Percentiles rank a stretch among this genome's conserved stretches.
Evolutionary conservation across 306 rosid genomes (phyloP).

Genomic region (Glycyrrhiza uralensis): DNA sequence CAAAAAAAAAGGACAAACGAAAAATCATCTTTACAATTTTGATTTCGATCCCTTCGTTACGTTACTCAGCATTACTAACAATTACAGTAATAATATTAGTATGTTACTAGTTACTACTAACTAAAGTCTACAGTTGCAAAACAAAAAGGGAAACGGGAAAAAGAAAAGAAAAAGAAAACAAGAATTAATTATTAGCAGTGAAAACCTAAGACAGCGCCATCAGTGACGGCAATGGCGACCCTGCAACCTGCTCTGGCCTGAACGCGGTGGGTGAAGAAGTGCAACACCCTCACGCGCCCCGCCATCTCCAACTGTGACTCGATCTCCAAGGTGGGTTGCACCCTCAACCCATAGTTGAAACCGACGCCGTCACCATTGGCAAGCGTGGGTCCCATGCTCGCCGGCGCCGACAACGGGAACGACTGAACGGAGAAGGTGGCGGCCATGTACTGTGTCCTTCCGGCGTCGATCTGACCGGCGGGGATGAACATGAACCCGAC

Average conservation of each 20-base stretch:
- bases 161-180: not conserved
- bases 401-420: constrained; percentile 64
- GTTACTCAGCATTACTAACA: constrained; percentile 7
- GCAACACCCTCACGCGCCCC: constrained; percentile 80
- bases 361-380: constrained; percentile 34
- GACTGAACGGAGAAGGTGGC: constrained; percentile 80
- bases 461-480: constrained; percentile 84
- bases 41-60: not conserved
- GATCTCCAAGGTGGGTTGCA: constrained; percentile 69
- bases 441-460: constrained; percentile 78
- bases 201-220: constrained; percentile 89
- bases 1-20: not conserved
- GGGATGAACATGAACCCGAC: constrained; percentile 99
- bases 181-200: constrained; percentile 74
- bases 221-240: constrained; percentile 63
- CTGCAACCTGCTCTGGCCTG: constrained; percentile 59
- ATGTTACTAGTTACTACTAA: not conserved
- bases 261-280: constrained; percentile 76
- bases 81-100: not conserved
- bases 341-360: constrained; percentile 37
- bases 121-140: constrained; percentile 17
- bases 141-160: no score
- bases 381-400: constrained; percentile 28
- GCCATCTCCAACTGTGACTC: constrained; percentile 80
- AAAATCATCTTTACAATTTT: constrained; percentile 37